These are phyloP conservation scores for Trichosanthes cucumerina DNA, from an alignment of 306 rosid genomes.

Conservation along the genomic window DNA sequence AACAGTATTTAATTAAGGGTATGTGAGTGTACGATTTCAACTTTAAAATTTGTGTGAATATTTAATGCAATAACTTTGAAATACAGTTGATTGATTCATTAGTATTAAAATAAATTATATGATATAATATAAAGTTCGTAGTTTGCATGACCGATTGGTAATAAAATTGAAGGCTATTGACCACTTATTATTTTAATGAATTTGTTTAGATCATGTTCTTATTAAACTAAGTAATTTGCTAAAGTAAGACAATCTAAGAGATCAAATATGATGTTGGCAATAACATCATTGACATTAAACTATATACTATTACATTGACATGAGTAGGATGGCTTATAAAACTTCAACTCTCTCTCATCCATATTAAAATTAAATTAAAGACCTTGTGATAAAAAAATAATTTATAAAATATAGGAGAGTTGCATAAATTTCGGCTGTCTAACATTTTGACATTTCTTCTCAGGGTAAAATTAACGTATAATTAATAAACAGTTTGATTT, in stretches of 20 bases:
- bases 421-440: not conserved
- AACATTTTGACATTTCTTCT: not conserved
- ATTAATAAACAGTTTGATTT: too few species aligned
- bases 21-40: conserved; percentile 1
- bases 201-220: not conserved
- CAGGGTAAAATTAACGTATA: too few species aligned
- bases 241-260: conserved; percentile 1
- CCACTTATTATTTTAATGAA: not conserved
- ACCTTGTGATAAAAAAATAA: not conserved
- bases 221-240: not conserved
- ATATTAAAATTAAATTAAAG: not conserved
- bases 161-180: not conserved
- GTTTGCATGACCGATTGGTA: not conserved
- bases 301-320: not conserved
- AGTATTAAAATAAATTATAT: not conserved
- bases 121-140: not conserved
- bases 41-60: not conserved
- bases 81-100: not conserved
- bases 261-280: not conserved
- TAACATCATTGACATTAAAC: not conserved
- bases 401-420: not conserved
- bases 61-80: not conserved
- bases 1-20: not conserved
- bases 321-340: not conserved
- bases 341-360: not conserved